Base-by-base conservation (phyloP, 2,329 filamentous ascomycete genomes). In the Phoma herbarum region DNA sequence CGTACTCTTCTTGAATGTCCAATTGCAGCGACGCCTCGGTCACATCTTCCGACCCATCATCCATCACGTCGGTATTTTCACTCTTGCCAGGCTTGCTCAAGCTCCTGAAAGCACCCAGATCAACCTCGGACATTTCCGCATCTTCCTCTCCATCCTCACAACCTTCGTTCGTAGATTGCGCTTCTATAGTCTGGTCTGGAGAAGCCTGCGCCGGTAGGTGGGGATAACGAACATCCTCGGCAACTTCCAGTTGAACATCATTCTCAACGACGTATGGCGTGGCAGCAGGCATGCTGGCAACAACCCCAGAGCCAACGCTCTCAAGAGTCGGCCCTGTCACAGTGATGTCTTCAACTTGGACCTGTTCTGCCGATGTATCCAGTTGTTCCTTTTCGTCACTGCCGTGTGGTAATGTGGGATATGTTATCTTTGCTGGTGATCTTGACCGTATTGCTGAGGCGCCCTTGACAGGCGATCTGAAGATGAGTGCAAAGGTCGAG, bases 1-100 rank as follows among this genome's bases (percentile, higher is more conserved):
- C 64, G 37, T 68, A 67, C 12, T 69, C 65, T 37, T 57, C 65
- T 46, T 68, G 66, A 5, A 76, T 69, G 29, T 72, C 56, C 14
- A 74, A 35, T 44, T 76, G 74, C 23, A 76, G 42, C 2, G 71
- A 72, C 16, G 70, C 72, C 57, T 76, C 73, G 1, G 71, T 74
- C 4, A 71, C 65, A 1, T 75, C 65, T 25, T 70, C 68, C 3
- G 44, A 49, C 9, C 44, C 56, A 10, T 58, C 60, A 3, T 59
- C 44, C 2, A 33, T 10, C 20, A 9, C 48, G 6, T 18, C 49
- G 23, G 25, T 31, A 22, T 37, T 51, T 22, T 48, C n/a, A 16
- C 25, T 29, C 16, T 44, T 31, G n/a, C 7, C 33, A 2, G 10
- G 35, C 10, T 35, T 43, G 9, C 10, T 14, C 18, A 45, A 53